phyloP scores from a whole-genome alignment of 495 filamentous ascomycete species.

The Penicillium lagena region DNA sequence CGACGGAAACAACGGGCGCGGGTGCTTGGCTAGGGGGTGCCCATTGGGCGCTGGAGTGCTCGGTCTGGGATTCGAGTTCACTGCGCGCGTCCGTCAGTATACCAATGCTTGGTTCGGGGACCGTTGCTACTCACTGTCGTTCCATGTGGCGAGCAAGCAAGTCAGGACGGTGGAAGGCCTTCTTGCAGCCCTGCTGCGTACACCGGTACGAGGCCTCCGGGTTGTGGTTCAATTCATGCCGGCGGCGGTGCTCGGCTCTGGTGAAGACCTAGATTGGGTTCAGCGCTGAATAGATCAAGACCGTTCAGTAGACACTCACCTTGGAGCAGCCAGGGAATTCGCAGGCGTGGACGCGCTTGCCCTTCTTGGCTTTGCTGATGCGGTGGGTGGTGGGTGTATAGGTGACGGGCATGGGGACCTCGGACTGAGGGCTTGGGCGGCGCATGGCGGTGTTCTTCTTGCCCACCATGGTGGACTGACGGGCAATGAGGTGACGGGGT shows the following conservation, averaged over 20 bases:
- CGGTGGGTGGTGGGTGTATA: slow-evolving; percentile 63
- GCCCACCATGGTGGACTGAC: slow-evolving; percentile 1
- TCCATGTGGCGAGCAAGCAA: slow-evolving; percentile 73
- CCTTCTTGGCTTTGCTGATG: slow-evolving; percentile 79
- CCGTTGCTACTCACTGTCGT: slow-evolving; percentile 59
- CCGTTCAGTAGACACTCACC: slow-evolving; percentile 31
- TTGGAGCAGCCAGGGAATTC: slow-evolving; percentile 57
- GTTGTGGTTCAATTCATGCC: slow-evolving; percentile 83
- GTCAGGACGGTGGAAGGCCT: slow-evolving; percentile 75
- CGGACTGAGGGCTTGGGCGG: slow-evolving; percentile 4
- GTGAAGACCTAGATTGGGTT: slow-evolving; percentile 58
- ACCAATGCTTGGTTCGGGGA: background rate
- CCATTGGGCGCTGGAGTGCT: slow-evolving; percentile 23
- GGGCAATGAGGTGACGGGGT: background rate
- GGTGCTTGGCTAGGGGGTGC: slow-evolving; percentile 16
- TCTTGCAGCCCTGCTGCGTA: slow-evolving; percentile 61
- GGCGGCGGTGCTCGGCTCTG: slow-evolving; percentile 75
- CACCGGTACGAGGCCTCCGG: slow-evolving; percentile 62
- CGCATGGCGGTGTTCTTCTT: slow-evolving; percentile 1
- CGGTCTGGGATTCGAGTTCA: slow-evolving; percentile 35
- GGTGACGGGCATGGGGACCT: slow-evolving; percentile 27
- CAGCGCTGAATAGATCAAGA: background rate
- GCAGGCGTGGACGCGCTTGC: slow-evolving; percentile 71
- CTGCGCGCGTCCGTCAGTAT: slow-evolving; percentile 14
- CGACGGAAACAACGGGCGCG: slow-evolving; percentile 21